These are phyloP conservation scores for Colletotrichum viniferum DNA, from an alignment of 2,329 filamentous ascomycete species.

Conservation along the genomic window DNA sequence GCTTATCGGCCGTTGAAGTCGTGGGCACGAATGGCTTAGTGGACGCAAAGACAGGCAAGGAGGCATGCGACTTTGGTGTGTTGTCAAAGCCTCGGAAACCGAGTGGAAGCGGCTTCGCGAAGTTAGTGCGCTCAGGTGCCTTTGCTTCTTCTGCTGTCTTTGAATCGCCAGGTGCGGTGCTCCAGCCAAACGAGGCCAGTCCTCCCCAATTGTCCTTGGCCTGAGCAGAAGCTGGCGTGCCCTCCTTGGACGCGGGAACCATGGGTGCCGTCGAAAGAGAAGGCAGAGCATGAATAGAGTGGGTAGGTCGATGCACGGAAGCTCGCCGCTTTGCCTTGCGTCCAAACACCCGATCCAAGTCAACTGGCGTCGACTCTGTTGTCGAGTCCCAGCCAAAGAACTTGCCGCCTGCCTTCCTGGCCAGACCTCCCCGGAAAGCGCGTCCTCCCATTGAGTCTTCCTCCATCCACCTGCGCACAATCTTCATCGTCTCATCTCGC, in stretches of 20 bases:
- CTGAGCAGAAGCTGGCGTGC: conserved; percentile 27
- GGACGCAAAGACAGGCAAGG: conserved; percentile 5
- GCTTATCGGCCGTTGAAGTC: not conserved
- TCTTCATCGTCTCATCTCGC: conserved; percentile 58
- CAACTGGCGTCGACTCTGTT: conserved; percentile 46
- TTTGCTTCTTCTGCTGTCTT: not conserved
- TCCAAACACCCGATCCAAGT: conserved; percentile 50
- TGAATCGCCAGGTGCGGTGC: not conserved
- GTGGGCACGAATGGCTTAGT: not conserved
- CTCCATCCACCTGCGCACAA: conserved; percentile 70
- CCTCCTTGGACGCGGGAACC: not conserved
- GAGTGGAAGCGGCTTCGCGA: not conserved
- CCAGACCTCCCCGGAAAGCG: conserved; percentile 44
- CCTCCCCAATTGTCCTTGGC: conserved; percentile 15
- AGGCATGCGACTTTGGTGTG: conserved; percentile 10
- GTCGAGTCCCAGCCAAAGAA: conserved; percentile 68
- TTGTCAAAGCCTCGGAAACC: conserved; percentile 10
- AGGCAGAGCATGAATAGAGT: conserved; percentile 7
- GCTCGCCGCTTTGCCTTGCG: conserved; percentile 33
- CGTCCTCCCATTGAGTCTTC: conserved; percentile 64
- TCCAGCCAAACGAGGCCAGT: conserved; percentile 35
- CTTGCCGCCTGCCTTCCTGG: conserved; percentile 43
- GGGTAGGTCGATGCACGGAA: conserved; percentile 26
- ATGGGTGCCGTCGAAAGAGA: conserved; percentile 5
- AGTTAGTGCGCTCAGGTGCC: not conserved